Evolutionary conservation across 2,329 filamentous ascomycete genomes (phyloP).

Genomic region (Ceratocystis eucalypticola): DNA sequence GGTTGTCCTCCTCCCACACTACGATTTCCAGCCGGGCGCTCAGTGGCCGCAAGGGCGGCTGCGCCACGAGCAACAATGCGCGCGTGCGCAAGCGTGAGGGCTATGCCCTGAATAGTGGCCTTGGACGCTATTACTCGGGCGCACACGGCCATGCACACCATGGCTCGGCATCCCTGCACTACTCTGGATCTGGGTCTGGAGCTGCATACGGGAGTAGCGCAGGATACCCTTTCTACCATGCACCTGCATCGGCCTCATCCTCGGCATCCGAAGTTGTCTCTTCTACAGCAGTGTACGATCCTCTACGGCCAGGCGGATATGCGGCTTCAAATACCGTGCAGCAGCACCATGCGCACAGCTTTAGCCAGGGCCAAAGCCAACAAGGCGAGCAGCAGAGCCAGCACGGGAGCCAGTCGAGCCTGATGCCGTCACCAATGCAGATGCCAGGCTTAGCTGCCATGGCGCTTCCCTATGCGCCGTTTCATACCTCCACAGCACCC

Average conservation of each 20-base stretch:
- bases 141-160: not conserved
- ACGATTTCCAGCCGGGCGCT: constrained; percentile 24
- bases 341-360: not conserved
- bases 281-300: not conserved
- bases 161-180: constrained; percentile 2
- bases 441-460: constrained; percentile 2
- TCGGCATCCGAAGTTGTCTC: not conserved
- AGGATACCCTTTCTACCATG: not conserved
- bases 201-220: constrained; percentile 9
- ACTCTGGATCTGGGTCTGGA: constrained; percentile 12
- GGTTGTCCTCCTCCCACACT: not conserved
- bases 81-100: constrained; percentile 17
- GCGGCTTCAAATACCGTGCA: not conserved
- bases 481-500: not conserved
- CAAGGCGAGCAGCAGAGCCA: not conserved
- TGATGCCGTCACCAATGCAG: not conserved
- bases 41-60: constrained; percentile 27
- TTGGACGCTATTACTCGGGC: constrained; percentile 9
- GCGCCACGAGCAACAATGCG: constrained; percentile 23
- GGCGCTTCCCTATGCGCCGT: not conserved
- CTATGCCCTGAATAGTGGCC: not conserved
- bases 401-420: not conserved
- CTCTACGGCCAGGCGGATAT: not conserved
- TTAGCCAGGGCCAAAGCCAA: not conserved
- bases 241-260: not conserved